Evolutionary conservation across 306 rosid species (phyloP).

Genomic region (Begonia fuchsioides): DNA sequence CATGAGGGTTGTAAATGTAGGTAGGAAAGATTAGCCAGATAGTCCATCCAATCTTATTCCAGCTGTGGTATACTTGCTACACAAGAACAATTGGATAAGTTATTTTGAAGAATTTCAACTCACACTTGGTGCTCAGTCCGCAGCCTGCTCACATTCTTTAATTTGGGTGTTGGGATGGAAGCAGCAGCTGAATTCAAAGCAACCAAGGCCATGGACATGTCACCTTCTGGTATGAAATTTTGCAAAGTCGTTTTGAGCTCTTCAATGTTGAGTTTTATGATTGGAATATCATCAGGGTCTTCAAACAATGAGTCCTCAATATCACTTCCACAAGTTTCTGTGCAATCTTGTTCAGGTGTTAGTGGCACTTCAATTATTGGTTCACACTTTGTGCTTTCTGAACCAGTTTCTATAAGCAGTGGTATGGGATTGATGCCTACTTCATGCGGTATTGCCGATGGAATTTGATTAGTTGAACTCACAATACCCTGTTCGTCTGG

Average conservation of each 20-base stretch:
- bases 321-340: constrained; percentile 42
- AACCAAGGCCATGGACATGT: constrained; percentile 76
- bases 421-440: constrained; percentile 23
- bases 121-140: constrained; percentile 96
- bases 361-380: constrained; percentile 91
- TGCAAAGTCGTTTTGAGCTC: constrained; percentile 29
- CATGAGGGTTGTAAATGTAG: too few relatives aligned
- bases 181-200: constrained; percentile 42
- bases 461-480: constrained; percentile 22
- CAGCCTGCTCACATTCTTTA: constrained; percentile 72
- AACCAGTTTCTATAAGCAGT: constrained; percentile 19
- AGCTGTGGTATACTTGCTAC: too few relatives aligned
- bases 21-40: too few relatives aligned
- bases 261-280: constrained; percentile 27
- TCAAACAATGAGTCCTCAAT: constrained; percentile 52
- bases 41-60: too few relatives aligned
- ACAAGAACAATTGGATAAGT: too few relatives aligned
- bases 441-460: constrained; percentile 21
- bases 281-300: constrained; percentile 63
- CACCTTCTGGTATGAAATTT: constrained; percentile 31
- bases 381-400: constrained; percentile 28
- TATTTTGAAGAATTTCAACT: constrained; percentile 11
- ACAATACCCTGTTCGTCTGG: constrained; percentile 62
- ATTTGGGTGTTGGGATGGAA: constrained; percentile 54
- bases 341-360: constrained; percentile 56